Conservation (phyloP, 371 early-diverging fungal species). For the Scutellospora calospora region DNA sequence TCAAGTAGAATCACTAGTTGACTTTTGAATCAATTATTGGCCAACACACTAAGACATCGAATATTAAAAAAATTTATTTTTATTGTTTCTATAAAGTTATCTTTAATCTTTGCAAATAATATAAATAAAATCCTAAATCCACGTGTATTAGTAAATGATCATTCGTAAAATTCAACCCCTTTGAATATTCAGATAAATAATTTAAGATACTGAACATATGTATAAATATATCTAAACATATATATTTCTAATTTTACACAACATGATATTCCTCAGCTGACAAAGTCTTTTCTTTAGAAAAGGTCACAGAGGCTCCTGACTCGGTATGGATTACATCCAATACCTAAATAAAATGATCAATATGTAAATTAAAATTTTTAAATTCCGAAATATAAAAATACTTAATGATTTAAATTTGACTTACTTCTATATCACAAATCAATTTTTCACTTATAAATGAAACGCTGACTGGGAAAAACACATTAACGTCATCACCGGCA, state of each 20-base stretch:
- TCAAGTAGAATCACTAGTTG: too few relatives aligned
- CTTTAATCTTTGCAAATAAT: too few relatives aligned
- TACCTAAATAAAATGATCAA: conserved; percentile 29
- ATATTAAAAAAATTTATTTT: too few relatives aligned
- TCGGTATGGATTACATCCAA: conserved; percentile 31
- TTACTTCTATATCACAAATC: conserved; percentile 81
- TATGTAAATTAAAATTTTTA: background rate
- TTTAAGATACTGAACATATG: too few relatives aligned
- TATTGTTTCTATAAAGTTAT: too few relatives aligned
- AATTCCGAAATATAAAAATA: background rate
- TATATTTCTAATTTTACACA: conserved; percentile 36
- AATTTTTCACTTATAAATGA: conserved; percentile 76
- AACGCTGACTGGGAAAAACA: conserved; percentile 91
- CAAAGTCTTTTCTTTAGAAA: conserved; percentile 41
- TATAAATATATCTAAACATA: too few relatives aligned
- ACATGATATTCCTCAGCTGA: conserved; percentile 41
- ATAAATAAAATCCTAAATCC: too few relatives aligned
- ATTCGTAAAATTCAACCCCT: too few relatives aligned
- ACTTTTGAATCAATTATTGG: too few relatives aligned
- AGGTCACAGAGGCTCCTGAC: conserved; percentile 35
- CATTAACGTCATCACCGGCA: conserved; percentile 78
- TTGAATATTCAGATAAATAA: too few relatives aligned
- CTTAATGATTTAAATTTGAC: background rate
- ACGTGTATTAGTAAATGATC: too few relatives aligned
- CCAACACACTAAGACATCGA: too few relatives aligned